phyloP scores from a whole-genome alignment of 345 rosid species.

The Anastatica hierochuntica region DNA sequence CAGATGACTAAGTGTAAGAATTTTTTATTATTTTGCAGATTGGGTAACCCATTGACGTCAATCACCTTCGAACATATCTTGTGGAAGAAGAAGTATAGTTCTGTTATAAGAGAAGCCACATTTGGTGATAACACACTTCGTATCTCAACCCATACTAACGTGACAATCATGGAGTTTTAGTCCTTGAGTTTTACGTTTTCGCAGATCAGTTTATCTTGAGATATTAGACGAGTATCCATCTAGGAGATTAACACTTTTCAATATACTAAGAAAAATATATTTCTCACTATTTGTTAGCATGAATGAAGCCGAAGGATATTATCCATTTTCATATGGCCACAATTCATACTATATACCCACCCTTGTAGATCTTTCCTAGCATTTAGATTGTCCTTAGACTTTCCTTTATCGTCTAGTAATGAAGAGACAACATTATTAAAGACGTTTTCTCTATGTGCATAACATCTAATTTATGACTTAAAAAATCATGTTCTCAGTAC shows the following conservation, averaged over 20 bases:
- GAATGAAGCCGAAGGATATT: background rate
- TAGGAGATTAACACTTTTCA: background rate
- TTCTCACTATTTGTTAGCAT: background rate
- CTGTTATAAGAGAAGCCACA: background rate
- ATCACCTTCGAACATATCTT: background rate
- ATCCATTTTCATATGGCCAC: background rate
- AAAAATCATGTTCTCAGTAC: too few relatives aligned
- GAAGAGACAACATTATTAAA: background rate
- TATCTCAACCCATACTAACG: background rate
- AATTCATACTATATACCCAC: background rate
- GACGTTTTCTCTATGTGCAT: constrained; percentile 1
- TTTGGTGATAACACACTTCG: background rate
- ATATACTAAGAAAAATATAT: background rate
- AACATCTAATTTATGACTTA: too few relatives aligned
- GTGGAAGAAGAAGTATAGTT: background rate
- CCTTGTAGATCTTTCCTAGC: background rate
- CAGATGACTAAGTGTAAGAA: background rate
- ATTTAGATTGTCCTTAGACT: background rate
- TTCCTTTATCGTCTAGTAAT: background rate
- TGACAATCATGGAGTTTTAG: too few relatives aligned
- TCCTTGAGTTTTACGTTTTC: background rate
- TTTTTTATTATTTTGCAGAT: background rate
- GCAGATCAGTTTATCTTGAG: background rate
- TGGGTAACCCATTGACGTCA: background rate
- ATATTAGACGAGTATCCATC: background rate